A percentile compares a stretch with the other conserved stretches of the same genome.
Conservation (phyloP, 352 stramenopile species). For the Phytophthora multivora region DNA sequence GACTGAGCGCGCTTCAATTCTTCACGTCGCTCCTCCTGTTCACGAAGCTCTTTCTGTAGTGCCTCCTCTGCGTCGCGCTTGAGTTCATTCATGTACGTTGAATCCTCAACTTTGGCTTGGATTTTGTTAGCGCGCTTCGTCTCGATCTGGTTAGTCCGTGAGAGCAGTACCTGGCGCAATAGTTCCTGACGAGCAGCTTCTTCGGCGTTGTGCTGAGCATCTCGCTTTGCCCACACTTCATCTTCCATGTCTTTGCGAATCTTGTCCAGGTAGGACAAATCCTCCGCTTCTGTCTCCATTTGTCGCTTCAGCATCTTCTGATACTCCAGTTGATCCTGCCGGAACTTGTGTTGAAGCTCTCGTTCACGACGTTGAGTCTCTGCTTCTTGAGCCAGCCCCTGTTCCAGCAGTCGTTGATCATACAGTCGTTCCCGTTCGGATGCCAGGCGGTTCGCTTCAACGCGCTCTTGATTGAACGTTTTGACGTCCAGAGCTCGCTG, state of each 20-base stretch:
- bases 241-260: conserved; percentile 86
- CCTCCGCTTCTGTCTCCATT: conserved; percentile 76
- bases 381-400: conserved; percentile 63
- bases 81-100: conserved; percentile 66
- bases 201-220: conserved; percentile 73
- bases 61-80: conserved; percentile 75
- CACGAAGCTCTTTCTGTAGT: conserved; percentile 76
- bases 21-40: conserved; percentile 65
- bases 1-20: conserved; percentile 75
- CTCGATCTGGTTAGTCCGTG: conserved; percentile 57
- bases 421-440: conserved; percentile 71
- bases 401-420: conserved; percentile 60
- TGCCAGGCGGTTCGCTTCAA: conserved; percentile 45
- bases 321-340: conserved; percentile 76
- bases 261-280: conserved; percentile 65
- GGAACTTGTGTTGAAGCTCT: conserved; percentile 68
- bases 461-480: conserved; percentile 70
- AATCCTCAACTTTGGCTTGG: conserved; percentile 51
- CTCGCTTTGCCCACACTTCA: conserved; percentile 74
- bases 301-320: conserved; percentile 74
- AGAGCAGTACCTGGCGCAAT: conserved; percentile 69
- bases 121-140: conserved; percentile 45
- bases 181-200: conserved; percentile 75
- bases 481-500: conserved; percentile 76
- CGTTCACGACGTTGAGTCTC: conserved; percentile 60